A percentile compares a stretch with the other conserved stretches of the same genome.
Evolutionary conservation across 495 filamentous ascomycete genomes (phyloP).

Genomic region (Xylaria sp.): DNA sequence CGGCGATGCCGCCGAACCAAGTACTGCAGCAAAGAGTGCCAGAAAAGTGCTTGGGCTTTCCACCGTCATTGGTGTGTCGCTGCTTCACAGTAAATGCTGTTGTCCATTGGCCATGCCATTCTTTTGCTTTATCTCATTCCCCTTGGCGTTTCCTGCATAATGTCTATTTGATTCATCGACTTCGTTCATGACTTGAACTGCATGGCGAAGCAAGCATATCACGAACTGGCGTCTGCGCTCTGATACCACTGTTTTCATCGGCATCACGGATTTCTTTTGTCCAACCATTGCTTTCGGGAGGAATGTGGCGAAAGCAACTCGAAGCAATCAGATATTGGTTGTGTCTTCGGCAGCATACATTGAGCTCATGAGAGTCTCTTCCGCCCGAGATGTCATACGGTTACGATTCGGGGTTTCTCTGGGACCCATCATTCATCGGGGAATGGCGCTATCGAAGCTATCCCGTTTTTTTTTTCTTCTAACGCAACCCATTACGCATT

Average conservation of each 20-base stretch:
- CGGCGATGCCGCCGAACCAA: slow-evolving; percentile 95
- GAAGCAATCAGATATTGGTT: neutral
- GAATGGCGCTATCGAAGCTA: neutral
- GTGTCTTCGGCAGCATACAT: slow-evolving; percentile 14
- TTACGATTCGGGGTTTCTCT: slow-evolving; percentile 10
- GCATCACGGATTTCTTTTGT: slow-evolving; percentile 45
- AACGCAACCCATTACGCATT: slow-evolving; percentile 3
- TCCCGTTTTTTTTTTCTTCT: slow-evolving; percentile 5
- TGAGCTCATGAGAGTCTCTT: slow-evolving; percentile 3
- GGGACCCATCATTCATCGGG: slow-evolving; percentile 11
- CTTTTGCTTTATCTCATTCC: slow-evolving; percentile 41
- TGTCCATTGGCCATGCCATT: slow-evolving; percentile 24
- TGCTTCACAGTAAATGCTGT: slow-evolving; percentile 59
- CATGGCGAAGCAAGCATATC: slow-evolving; percentile 49
- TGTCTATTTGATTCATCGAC: slow-evolving; percentile 45
- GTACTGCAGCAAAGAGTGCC: slow-evolving; percentile 99
- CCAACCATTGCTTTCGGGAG: slow-evolving; percentile 15
- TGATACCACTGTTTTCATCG: slow-evolving; percentile 46
- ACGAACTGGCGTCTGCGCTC: slow-evolving; percentile 46
- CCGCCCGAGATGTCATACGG: neutral
- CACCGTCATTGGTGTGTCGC: slow-evolving; percentile 97
- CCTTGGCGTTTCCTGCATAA: slow-evolving; percentile 45
- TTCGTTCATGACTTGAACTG: slow-evolving; percentile 45
- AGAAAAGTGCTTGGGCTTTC: slow-evolving; percentile 98
- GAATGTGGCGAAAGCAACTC: slow-evolving; percentile 14